Evolutionary conservation across 1,284 basidiomycete genomes (phyloP).

Genomic region (Cutaneotrichosporon daszewskae): DNA sequence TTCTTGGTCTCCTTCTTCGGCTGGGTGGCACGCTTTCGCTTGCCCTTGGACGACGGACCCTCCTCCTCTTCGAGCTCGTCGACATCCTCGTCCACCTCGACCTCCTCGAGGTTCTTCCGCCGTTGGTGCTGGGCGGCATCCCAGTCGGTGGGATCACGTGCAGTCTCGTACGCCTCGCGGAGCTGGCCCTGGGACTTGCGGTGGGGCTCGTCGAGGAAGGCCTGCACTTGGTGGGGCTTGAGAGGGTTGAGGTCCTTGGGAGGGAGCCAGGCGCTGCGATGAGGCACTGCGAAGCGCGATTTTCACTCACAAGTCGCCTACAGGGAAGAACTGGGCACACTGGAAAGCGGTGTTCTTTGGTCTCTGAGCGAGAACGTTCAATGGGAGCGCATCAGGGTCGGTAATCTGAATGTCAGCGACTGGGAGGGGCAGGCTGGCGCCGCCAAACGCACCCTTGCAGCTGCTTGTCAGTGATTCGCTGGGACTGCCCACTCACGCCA

Average conservation of each 20-base stretch:
- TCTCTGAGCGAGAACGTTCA: conserved; percentile 28
- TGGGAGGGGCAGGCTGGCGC: not conserved
- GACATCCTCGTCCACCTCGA: conserved; percentile 57
- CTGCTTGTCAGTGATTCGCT: conserved; percentile 12
- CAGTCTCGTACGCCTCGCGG: conserved; percentile 71
- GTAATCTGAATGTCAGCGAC: conserved; percentile 29
- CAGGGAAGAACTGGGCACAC: conserved; percentile 47
- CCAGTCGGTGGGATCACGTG: conserved; percentile 74
- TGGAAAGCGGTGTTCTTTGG: conserved; percentile 30
- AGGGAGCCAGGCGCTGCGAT: conserved; percentile 71
- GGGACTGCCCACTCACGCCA: conserved; percentile 56
- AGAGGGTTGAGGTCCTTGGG: conserved; percentile 76
- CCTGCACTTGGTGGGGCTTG: conserved; percentile 71
- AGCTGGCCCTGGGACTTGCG: conserved; percentile 71
- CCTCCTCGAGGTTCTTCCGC: conserved; percentile 55
- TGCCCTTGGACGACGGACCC: conserved; percentile 53
- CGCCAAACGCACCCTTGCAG: conserved; percentile 15
- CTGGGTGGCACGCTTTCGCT: conserved; percentile 51
- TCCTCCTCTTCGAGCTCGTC: conserved; percentile 56
- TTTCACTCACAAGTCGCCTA: conserved; percentile 75
- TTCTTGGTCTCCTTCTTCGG: conserved; percentile 52
- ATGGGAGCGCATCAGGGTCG: conserved; percentile 34
- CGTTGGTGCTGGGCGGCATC: conserved; percentile 50
- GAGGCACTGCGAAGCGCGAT: conserved; percentile 4
- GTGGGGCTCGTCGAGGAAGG: conserved; percentile 65